These are phyloP conservation scores for Mucuna pruriens DNA, from an alignment of 306 rosid species.

Conservation along the genomic window DNA sequence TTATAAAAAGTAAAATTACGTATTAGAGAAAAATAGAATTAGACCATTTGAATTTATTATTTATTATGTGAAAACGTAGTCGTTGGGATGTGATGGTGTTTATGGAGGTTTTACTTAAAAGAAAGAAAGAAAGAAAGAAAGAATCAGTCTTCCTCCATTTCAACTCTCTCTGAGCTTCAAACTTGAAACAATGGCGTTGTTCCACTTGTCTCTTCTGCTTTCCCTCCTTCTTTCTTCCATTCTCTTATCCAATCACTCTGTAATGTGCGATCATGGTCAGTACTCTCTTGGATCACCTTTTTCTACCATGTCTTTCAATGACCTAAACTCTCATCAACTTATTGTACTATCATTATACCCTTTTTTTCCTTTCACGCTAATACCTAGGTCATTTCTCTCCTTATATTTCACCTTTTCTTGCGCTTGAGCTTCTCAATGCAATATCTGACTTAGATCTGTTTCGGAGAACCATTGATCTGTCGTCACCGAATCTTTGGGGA, in stretches of 20 bases:
- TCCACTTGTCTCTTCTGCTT: slow-evolving; percentile 40
- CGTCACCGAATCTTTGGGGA: slow-evolving; percentile 8
- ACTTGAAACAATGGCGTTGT: slow-evolving; percentile 48
- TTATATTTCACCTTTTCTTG: not conserved
- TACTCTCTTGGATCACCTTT: not conserved
- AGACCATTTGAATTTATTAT: no score
- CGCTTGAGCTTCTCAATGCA: slow-evolving; percentile 16
- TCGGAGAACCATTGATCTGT: slow-evolving; percentile 31
- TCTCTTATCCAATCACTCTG: slow-evolving; percentile 55
- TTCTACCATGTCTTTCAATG: not conserved
- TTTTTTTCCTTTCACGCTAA: no score
- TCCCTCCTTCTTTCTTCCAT: slow-evolving; percentile 49
- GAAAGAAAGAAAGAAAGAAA: no score
- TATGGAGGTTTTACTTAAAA: not conserved
- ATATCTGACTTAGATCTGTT: slow-evolving; percentile 51
- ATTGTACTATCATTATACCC: no score
- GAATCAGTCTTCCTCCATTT: not conserved
- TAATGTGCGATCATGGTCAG: slow-evolving; percentile 59
- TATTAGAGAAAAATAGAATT: no score
- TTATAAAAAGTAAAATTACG: no score
- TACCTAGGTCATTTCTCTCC: not conserved
- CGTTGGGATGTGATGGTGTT: no score
- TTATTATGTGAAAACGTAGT: no score
- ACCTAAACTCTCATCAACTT: not conserved
- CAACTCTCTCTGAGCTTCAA: slow-evolving; percentile 4